Base-by-base conservation (phyloP, 306 rosid species). In the Mimosa pudica region DNA sequence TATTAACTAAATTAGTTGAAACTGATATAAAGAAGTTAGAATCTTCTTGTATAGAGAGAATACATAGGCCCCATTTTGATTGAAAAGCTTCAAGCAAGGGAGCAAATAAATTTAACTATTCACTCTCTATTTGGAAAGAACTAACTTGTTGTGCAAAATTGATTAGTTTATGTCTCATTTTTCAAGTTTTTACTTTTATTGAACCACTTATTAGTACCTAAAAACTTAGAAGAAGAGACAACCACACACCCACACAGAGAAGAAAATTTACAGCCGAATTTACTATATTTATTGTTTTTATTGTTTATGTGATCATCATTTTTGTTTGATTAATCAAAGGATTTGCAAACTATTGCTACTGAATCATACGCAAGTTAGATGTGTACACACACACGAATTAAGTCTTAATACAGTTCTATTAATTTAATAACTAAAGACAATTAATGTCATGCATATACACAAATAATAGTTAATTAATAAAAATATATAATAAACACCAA, bases 1-100 rank as follows among this genome's bases (percentile, higher is more conserved):
- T 54, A 55, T 55, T 55, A 57, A 24, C 36, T 58, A 58, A 58
- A 18, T 77, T 51, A n/a, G 70, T 69, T 69, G 68, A 74, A 44
- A 55, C 9, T 74, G 41, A 52, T 52, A 13, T 13, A 55, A 10
- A 24, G 41, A 76, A 0, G 47, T 64, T 18, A 54, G 30, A 81
- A 69, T 36, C 70, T 65, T 32, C 62, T 74, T 24, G 30, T 60
- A 20, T 33, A 32, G 32, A 63, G 18, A 14, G 76, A 78, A 46
- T 62, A 5, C 13, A 8, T 36, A 36, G 73, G 58, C 65, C 64
- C 60, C 55, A 44, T 79, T 71, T 62, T 36, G 55, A 42, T 55
- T 61, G 72, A 72, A 13, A 67, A 79, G 33, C 8, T 18, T 20
- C 35, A 48, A 47, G 14, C 48, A 66, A 66, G 8, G 46, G 32